Conservation (phyloP, 2,329 filamentous ascomycete genomes). For the Westerdykella ornata region DNA sequence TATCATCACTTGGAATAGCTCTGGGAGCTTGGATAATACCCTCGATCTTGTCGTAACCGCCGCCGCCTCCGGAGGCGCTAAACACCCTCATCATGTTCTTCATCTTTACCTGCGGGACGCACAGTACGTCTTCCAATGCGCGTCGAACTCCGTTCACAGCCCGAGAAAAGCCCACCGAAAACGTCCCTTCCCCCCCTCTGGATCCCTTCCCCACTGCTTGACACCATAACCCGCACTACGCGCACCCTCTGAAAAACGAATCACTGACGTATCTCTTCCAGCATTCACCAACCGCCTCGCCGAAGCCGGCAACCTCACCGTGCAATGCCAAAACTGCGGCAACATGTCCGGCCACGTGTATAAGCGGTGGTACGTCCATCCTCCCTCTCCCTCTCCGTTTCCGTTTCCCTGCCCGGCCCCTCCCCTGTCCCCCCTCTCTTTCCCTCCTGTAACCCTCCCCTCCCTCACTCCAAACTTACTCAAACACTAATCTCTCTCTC, state of each 20-base stretch:
- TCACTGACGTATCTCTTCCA: slow-evolving; percentile 10
- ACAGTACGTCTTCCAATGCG: slow-evolving; percentile 34
- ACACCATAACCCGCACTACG: neutral
- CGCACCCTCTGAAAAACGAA: neutral
- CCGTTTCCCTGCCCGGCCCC: neutral
- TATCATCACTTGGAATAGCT: too few species aligned
- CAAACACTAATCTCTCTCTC: neutral
- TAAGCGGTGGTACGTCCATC: slow-evolving; percentile 39
- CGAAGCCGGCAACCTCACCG: slow-evolving; percentile 46
- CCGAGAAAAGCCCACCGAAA: neutral
- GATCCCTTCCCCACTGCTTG: neutral
- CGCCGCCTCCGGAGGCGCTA: slow-evolving; percentile 1
- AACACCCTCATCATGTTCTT: slow-evolving; percentile 37
- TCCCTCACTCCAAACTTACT: neutral
- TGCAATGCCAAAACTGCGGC: slow-evolving; percentile 49
- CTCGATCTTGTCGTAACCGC: neutral
- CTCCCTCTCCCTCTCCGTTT: slow-evolving; percentile 2
- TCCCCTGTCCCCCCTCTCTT: slow-evolving; percentile 2
- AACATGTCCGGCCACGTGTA: slow-evolving; percentile 42
- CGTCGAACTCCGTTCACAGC: neutral
- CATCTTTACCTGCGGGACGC: slow-evolving; percentile 47
- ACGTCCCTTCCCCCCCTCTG: neutral
- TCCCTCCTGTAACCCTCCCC: too few species aligned
- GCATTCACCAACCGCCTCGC: slow-evolving; percentile 43
- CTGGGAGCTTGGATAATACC: too few species aligned